These are phyloP conservation scores for Alternaria incomplexa DNA, from an alignment of 2,329 filamentous ascomycete species.

Conservation along the genomic window DNA sequence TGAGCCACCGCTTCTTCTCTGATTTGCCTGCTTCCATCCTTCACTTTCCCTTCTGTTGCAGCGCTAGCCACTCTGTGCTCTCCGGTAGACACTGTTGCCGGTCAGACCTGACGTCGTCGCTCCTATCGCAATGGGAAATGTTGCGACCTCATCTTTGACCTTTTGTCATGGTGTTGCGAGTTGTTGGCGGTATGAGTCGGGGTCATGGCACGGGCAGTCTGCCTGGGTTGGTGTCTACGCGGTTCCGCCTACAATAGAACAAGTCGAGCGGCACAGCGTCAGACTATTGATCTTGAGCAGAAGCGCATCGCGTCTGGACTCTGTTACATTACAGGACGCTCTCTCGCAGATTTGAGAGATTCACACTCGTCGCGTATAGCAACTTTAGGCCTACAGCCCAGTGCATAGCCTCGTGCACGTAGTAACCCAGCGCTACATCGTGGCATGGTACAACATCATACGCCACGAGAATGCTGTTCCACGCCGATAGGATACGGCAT, in stretches of 20 bases:
- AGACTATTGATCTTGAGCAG: not conserved
- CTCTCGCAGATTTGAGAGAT: not conserved
- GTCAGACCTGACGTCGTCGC: constrained; percentile 6
- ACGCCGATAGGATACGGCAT: not conserved
- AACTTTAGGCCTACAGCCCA: not conserved
- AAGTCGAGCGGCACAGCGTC: not conserved
- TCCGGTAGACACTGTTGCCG: not conserved
- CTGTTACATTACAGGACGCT: not conserved
- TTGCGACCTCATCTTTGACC: not conserved
- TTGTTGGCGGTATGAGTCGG: not conserved
- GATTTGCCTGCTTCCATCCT: not conserved
- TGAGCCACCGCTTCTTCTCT: constrained; percentile 14
- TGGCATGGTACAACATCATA: constrained; percentile 2
- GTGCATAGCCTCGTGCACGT: constrained; percentile 3
- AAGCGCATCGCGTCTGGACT: not conserved
- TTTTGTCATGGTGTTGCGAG: not conserved
- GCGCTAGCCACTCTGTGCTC: not conserved
- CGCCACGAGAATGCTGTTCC: not conserved
- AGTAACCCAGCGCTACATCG: constrained; percentile 6
- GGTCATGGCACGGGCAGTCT: not conserved
- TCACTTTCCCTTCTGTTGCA: not conserved
- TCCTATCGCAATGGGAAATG: not conserved
- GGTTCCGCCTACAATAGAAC: not conserved
- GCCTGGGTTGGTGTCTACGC: not conserved
- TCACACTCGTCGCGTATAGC: not conserved